These are phyloP conservation scores for Amylostereum areolatum DNA, from an alignment of 1,284 basidiomycete genomes.

Conservation along the genomic window DNA sequence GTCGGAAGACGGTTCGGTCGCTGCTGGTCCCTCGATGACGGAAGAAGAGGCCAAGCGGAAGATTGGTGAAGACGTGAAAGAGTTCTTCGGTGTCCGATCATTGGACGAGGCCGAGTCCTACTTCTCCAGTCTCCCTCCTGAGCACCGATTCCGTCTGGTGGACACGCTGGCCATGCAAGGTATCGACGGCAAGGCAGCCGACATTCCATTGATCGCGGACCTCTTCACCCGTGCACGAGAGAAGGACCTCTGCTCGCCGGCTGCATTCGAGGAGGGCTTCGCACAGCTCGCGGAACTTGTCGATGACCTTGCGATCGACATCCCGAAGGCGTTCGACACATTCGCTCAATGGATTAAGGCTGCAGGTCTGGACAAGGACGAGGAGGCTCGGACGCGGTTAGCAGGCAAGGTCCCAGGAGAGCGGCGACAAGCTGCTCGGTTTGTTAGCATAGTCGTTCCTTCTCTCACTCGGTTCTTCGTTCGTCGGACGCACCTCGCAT, in stretches of 20 bases:
- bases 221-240: conserved; percentile 53
- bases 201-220: conserved; percentile 72
- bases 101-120: conserved; percentile 85
- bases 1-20: neutral
- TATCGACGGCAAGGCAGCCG: conserved; percentile 80
- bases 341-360: conserved; percentile 73
- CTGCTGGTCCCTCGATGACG: conserved; percentile 44
- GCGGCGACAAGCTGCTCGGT: conserved; percentile 50
- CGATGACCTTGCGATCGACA: conserved; percentile 69
- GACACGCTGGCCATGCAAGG: conserved; percentile 69
- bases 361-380: conserved; percentile 48
- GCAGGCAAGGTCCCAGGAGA: conserved; percentile 47
- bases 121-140: conserved; percentile 64
- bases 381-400: conserved; percentile 47
- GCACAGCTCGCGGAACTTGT: conserved; percentile 58
- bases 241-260: conserved; percentile 47
- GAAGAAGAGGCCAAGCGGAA: conserved; percentile 72
- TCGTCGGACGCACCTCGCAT: neutral
- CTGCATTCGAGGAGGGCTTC: conserved; percentile 51
- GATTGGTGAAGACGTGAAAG: conserved; percentile 76
- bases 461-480: neutral
- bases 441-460: conserved; percentile 42
- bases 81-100: conserved; percentile 72
- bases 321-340: conserved; percentile 77
- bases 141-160: conserved; percentile 62